Evolutionary conservation across 306 rosid genomes (phyloP), one percentile per base, ranked within the genome.

Genomic region (Prosopis cineraria): DNA sequence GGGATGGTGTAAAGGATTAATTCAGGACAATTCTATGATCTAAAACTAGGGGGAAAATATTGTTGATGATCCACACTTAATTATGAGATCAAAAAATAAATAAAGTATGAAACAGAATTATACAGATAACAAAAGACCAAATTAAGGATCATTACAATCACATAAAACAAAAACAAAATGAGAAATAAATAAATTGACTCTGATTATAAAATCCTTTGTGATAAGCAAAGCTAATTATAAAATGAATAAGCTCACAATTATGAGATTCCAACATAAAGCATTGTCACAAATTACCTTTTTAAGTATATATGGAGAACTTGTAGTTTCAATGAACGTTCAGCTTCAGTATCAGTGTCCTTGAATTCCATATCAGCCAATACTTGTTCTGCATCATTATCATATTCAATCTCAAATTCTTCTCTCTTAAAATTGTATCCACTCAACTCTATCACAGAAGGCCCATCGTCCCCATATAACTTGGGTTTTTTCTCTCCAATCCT

Each of bases 291-390:
- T 76, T 76, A 93, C 98, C 97, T 87, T 79, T 87, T 89, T 41
- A 82, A 79, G 85, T 94, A 94, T 73, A 91, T 84, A 55, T 63
- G 97, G 27, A 94, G 85, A 40, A 94, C 96, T 30, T 79, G 87
- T 45, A 94, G 79, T 83, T 94, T 94, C 80, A 80, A 39, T 84
- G 86, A 87, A 65, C 47, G 87, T 48, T 94, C 97, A 74, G 85
- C 82, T 65, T 78, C 83, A 59, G 90, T 80, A 78, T 91, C 98
- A 25, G 89, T 72, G 81, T 89, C 93, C 71, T 84, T 89, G 79
- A 90, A 94, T 79, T 90, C 97, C 98, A 94, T 94, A 79, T 94
- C 97, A 29, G 98, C 98, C 63, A 94, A 84, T 74, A 91, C 74
- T 79, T 86, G 96, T 83, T 94, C 97, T 66, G 98, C 97, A 73